Evolutionary conservation across 441 rosid species (phyloP), one percentile per base, ranked within the genome.

Genomic region (Sinapis alba): DNA sequence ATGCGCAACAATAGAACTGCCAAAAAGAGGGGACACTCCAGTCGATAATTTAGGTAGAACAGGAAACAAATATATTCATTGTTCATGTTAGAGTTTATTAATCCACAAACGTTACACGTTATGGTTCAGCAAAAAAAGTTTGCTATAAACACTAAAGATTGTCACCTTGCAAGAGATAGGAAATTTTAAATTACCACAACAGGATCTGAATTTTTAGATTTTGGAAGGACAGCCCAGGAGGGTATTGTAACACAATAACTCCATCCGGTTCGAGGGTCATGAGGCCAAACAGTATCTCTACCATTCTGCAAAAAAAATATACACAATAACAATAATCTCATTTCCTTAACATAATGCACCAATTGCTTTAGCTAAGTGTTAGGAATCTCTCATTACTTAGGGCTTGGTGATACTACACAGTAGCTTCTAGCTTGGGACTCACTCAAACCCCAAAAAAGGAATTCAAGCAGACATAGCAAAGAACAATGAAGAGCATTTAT

Each of bases 241-340:
- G 99, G 99, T 78, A 96, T 83, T 0, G 89, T 90, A 43, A 87
- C 87, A 72, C 97, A 96, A 81, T 92, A 96, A 85, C 98, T 94
- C 99, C 99, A 96, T 74, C 99, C 98, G 0, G 94, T 82, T 72
- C 81, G 87, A 60, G 38, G 91, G 81, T 92, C 99, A 66, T 92
- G 99, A 0, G 99, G 98, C 98, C 98, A 94, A 69, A 86, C 78
- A n/a, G 98, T 96, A 51, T 88, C 86, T 77, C 85, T 84, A 58
- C 97, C 98, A 73, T 72, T 87, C 99, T 96, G 96, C 90, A 86
- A 15, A 77, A 69, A 38, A 26, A 19, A 93, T 50, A 77, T 20
- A 50, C 34, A 30, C 88, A 83, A 10, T 75, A 69, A 34, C 21
- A 30, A 65, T 19, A 56, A 19, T 41, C 21, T 69, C 16, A 30